Evolutionary conservation across 805 yeast genomes (phyloP), one percentile per base, ranked within the genome.

Genomic region (Candida xiaguanensis): DNA sequence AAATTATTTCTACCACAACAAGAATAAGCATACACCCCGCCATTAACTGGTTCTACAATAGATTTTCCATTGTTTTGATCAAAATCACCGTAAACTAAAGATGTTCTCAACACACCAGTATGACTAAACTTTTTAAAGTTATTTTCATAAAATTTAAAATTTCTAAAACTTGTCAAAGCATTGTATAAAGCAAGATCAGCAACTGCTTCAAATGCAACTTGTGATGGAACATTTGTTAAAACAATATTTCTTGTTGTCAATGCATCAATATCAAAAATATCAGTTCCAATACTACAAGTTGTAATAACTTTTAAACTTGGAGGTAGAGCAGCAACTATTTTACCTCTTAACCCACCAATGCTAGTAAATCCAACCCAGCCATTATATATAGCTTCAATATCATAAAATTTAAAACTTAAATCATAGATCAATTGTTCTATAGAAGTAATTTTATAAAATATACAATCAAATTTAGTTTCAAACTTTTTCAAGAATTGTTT

Each of bases 111-210:
- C 7, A 55, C 46, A 13, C 67, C 59, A 2, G 84, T 72, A 16
- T 38, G 36, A 17, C 28, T 34, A 16, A 36, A 29, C 9, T 27
- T 38, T 22, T 56, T 51, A 40, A 75, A 76, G 54, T 75, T 74
- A 27, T 69, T 56, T 1, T 70, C 56, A 43, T 77, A 75, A 11
- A 44, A 30, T 28, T 46, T 43, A 23, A 53, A 51, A 37, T 53
- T 48, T 45, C 93, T 70, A 62, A 81, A 82, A 19, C 79, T 72
- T 27, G 77, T 70, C 43, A 85, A 55, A 0, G 84, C 63, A 48
- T 81, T 69, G 50, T 66, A 73, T 33, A 84, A 61, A 2, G 82
- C 91, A 41, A 80, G 61, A 48, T 85, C 95, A 3, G 91, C 85
- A 24, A 85, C 95, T 11, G 84, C 81, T 33, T 70, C 76, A 1